These are phyloP conservation scores for Micractinium sp. DNA, from an alignment of 139 green algal genomes.

Conservation along the genomic window DNA sequence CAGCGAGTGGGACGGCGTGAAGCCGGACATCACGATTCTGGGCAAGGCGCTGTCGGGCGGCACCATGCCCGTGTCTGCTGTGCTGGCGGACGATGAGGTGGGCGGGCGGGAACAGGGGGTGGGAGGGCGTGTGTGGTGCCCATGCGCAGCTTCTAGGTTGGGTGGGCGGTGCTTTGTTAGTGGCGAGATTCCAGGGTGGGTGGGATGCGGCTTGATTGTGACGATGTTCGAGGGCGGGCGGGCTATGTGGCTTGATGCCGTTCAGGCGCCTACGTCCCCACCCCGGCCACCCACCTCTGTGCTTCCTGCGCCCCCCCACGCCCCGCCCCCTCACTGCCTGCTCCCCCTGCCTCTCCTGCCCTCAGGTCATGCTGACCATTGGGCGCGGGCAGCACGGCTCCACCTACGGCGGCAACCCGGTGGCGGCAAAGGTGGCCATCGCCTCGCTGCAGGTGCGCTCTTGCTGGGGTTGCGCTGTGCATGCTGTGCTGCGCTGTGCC, in stretches of 20 bases:
- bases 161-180: no score
- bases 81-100: conserved; percentile 85
- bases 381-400: conserved; percentile 85
- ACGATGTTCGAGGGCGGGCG: neutral
- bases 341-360: neutral
- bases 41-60: conserved; percentile 89
- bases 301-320: no score
- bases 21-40: conserved; percentile 94
- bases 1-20: conserved; percentile 86
- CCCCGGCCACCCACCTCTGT: no score
- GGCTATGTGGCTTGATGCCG: neutral
- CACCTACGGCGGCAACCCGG: conserved; percentile 95
- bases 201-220: neutral
- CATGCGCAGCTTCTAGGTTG: no score
- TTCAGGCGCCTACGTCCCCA: neutral
- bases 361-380: conserved; percentile 88
- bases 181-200: no score
- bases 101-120: neutral
- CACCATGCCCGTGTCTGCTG: conserved; percentile 92
- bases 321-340: neutral
- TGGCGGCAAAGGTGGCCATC: conserved; percentile 86
- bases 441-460: conserved; percentile 85
- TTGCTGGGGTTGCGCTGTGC: no score
- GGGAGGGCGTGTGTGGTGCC: no score
- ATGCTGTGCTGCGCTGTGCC: no score